phyloP scores from a whole-genome alignment of 2,329 filamentous ascomycete genomes.

The Penicillium sp. region DNA sequence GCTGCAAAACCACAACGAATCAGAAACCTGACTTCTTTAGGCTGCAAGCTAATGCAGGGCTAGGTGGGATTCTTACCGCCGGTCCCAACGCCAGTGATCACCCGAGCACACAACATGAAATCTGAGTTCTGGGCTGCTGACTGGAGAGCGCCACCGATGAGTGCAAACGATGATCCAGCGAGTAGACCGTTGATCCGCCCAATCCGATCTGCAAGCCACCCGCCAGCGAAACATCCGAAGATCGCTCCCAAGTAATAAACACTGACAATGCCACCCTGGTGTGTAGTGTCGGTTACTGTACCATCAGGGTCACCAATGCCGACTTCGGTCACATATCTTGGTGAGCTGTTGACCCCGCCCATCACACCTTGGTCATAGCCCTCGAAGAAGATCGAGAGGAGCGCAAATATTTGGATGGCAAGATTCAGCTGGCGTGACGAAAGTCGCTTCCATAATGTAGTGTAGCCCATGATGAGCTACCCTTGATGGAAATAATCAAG shows the following conservation, averaged over 20 bases:
- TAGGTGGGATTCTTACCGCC: constrained; percentile 37
- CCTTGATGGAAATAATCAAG: not conserved
- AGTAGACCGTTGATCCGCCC: constrained; percentile 55
- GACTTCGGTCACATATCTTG: constrained; percentile 40
- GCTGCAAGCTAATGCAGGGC: constrained; percentile 7
- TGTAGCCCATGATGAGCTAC: constrained; percentile 37
- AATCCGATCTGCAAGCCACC: constrained; percentile 52
- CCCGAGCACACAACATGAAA: constrained; percentile 52
- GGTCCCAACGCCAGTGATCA: constrained; percentile 55
- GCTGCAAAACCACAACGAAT: constrained; percentile 21
- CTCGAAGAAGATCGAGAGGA: constrained; percentile 39
- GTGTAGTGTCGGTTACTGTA: constrained; percentile 49
- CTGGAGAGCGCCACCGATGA: constrained; percentile 53
- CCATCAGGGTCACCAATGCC: constrained; percentile 49
- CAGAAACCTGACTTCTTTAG: constrained; percentile 1
- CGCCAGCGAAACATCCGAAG: constrained; percentile 52
- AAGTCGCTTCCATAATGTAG: constrained; percentile 45
- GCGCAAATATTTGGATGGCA: constrained; percentile 35
- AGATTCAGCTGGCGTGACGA: constrained; percentile 46
- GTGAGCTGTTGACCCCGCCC: constrained; percentile 50
- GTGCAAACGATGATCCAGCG: constrained; percentile 48
- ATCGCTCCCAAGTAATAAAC: constrained; percentile 55
- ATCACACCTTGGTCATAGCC: constrained; percentile 59
- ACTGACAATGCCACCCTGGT: constrained; percentile 55
- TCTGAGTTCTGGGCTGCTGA: constrained; percentile 46